Evolutionary conservation across 2,329 filamentous ascomycete genomes (phyloP).

Genomic region (Nannizziopsis barbatae): DNA sequence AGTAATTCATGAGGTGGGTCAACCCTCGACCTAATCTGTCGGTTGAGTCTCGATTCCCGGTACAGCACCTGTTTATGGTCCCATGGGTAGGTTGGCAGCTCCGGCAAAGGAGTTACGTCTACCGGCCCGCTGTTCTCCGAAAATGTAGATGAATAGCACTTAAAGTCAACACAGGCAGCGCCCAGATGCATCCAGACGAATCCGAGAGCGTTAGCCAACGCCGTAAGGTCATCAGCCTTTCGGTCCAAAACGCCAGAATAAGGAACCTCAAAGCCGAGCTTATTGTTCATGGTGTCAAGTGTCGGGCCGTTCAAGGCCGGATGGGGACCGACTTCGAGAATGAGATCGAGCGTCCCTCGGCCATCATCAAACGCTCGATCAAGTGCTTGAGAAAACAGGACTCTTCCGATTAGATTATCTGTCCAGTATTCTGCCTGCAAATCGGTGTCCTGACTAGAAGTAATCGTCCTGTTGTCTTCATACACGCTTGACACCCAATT

Average conservation of each 20-base stretch:
- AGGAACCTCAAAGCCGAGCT: slow-evolving; percentile 6
- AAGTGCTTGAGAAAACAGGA: slow-evolving; percentile 27
- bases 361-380: not conserved
- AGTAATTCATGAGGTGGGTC: slow-evolving; percentile 16
- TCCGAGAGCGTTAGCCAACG: slow-evolving; percentile 11
- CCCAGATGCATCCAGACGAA: slow-evolving; percentile 12
- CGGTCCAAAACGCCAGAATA: slow-evolving; percentile 18
- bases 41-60: slow-evolving; percentile 15
- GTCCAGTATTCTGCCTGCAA: slow-evolving; percentile 27
- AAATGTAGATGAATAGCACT: not conserved
- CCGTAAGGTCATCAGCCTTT: slow-evolving; percentile 14
- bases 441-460: slow-evolving; percentile 14
- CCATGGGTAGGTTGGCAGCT: slow-evolving; percentile 17
- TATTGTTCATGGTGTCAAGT: slow-evolving; percentile 22
- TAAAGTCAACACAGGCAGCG: slow-evolving; percentile 6
- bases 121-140: not conserved
- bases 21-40: slow-evolving; percentile 8
- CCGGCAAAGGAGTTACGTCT: not conserved
- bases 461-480: slow-evolving; percentile 22
- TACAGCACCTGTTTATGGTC: slow-evolving; percentile 15
- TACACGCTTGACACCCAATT: slow-evolving; percentile 26
- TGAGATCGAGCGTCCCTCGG: slow-evolving; percentile 12
- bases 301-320: slow-evolving; percentile 25
- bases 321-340: slow-evolving; percentile 31
- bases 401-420: slow-evolving; percentile 28